A percentile compares a stretch with the other conserved stretches of the same genome.
These are phyloP conservation scores for Erigeron canadensis DNA, from an alignment of 129 eudicot genomes.

Conservation along the genomic window DNA sequence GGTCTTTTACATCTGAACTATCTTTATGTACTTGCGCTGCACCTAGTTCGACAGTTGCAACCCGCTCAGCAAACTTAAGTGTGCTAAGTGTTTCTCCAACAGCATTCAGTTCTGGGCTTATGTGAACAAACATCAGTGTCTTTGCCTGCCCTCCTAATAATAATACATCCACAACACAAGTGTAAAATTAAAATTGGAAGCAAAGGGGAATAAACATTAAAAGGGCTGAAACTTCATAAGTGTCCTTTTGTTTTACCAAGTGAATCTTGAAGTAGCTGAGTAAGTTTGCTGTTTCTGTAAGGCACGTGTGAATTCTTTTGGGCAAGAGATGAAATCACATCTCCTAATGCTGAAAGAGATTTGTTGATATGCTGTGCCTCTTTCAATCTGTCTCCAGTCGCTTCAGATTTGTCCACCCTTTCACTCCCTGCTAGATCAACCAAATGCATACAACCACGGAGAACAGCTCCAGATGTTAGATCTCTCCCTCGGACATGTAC, in stretches of 20 bases:
- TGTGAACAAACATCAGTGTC: constrained; percentile 97
- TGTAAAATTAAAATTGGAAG: not conserved
- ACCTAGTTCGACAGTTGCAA: constrained; percentile 96
- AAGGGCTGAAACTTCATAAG: constrained; percentile 9
- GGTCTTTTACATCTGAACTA: constrained; percentile 81
- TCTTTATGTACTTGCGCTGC: constrained; percentile 95
- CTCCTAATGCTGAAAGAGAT: constrained; percentile 96
- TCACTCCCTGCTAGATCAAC: constrained; percentile 99
- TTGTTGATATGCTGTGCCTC: constrained; percentile 96
- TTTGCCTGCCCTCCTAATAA: constrained; percentile 92
- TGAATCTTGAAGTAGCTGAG: constrained; percentile 97
- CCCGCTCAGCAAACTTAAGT: constrained; percentile 98
- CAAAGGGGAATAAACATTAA: constrained; percentile 5
- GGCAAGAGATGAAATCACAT: constrained; percentile 92
- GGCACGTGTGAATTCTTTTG: constrained; percentile 95
- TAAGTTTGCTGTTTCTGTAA: constrained; percentile 93
- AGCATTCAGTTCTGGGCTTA: constrained; percentile 97
- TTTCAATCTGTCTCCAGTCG: constrained; percentile 88
- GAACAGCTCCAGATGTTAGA: constrained; percentile 70
- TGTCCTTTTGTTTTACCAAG: constrained; percentile 55
- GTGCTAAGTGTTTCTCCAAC: constrained; percentile 97
- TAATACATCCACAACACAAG: constrained; percentile 16
- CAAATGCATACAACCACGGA: constrained; percentile 98
- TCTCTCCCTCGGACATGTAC: constrained; percentile 99
- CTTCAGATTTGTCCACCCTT: constrained; percentile 98